These are phyloP conservation scores for Ceratobasidium sp. DNA, from an alignment of 1,284 basidiomycete genomes.

Conservation along the genomic window DNA sequence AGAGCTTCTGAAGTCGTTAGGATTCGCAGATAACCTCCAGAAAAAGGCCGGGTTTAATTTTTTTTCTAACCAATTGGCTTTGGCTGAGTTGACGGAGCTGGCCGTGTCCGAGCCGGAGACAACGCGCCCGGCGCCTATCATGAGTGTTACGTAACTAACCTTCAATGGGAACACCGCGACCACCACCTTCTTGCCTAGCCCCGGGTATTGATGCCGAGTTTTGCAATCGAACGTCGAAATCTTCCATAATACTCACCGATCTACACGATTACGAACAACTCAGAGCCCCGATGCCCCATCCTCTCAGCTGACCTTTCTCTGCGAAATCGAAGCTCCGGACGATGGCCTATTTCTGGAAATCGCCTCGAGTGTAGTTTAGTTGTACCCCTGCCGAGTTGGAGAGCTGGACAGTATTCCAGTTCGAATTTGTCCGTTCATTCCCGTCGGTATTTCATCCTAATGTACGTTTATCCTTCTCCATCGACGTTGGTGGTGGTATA, in stretches of 20 bases:
- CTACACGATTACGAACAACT: background rate
- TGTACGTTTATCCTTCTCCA: background rate
- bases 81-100: no score
- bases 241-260: background rate
- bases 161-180: background rate
- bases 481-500: conserved; percentile 12
- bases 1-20: no score
- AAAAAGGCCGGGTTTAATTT: no score
- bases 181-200: background rate
- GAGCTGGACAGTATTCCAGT: conserved; percentile 9
- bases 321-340: conserved; percentile 37
- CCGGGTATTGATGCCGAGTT: background rate
- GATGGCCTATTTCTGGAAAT: conserved; percentile 16
- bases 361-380: background rate
- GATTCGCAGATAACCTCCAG: no score
- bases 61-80: no score
- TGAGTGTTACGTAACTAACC: background rate
- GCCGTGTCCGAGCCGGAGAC: background rate
- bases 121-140: background rate
- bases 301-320: conserved; percentile 21
- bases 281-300: conserved; percentile 9
- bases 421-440: conserved; percentile 26
- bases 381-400: background rate
- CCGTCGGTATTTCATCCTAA: conserved; percentile 22
- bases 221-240: background rate